Evolutionary conservation across 108 stramenopile species (phyloP), one percentile per base, ranked within the genome.

Genomic region (Cyclotella choctawhatcheeana): DNA sequence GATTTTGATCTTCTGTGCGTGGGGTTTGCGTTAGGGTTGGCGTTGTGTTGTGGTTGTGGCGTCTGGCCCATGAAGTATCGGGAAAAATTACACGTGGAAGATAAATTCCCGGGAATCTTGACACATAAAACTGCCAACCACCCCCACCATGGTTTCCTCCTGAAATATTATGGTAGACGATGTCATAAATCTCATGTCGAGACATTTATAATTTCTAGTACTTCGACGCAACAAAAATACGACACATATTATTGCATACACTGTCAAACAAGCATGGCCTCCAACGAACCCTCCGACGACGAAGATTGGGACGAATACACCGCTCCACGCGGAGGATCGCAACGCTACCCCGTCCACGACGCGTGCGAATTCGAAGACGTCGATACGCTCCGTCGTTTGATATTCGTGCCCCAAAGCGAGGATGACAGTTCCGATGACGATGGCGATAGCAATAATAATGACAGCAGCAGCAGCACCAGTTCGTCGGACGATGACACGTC

Each of bases 321-420:
- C 53, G 79, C 66, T 18, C 25, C 69, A 50, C 7, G 69, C 18
- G 61, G 44, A 44, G 84, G 82, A 51, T 71, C 77, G 30, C 64
- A 74, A 24, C 87, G 91, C 58, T 95, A 90, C 68, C 94, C 94
- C 29, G 73, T 95, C 14, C 94, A 95, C 77, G 92, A 95, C 67
- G 88, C 88, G 48, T 86, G 85, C 64, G 94, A 95, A 70, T 89
- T 88, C 52, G 91, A 91, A 58, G 89, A 89, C 60, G 86, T 77
- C 27, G 89, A 85, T 35, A 58, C 74, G 17, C 81, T 95, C 33
- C 82, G 82, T 43, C 58, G 67, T 16, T 52, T 82, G 13, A 82
- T 82, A 33, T 79, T 67, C 55, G 77, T 82, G 25, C 82, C 82
- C 21, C 72, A 78, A 58, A 53, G 50, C 67, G 77, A 78, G 61